Evolutionary conservation across 352 stramenopile species (phyloP).

Genomic region (Globisporangium perplexum): DNA sequence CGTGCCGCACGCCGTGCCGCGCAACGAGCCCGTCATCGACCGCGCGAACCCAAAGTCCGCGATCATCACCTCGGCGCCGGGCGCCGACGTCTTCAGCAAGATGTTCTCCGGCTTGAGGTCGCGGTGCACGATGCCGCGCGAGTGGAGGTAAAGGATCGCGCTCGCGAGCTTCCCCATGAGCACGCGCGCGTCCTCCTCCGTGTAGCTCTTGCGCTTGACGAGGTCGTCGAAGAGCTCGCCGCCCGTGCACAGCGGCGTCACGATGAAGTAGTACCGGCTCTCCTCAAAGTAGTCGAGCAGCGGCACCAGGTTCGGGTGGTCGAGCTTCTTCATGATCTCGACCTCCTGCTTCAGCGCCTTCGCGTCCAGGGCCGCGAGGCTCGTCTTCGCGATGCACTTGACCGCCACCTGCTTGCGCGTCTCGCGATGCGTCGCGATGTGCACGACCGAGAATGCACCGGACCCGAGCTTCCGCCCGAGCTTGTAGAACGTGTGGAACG

Average conservation of each 20-base stretch:
- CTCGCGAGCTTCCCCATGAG: slow-evolving; percentile 89
- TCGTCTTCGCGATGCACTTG: slow-evolving; percentile 71
- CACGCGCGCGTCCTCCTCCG: slow-evolving; percentile 91
- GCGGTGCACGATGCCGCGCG: slow-evolving; percentile 85
- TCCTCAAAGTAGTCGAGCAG: slow-evolving; percentile 76
- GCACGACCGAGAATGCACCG: slow-evolving; percentile 86
- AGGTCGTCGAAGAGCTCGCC: slow-evolving; percentile 96
- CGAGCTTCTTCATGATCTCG: slow-evolving; percentile 59
- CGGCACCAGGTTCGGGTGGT: slow-evolving; percentile 72
- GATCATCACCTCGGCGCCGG: slow-evolving; percentile 76
- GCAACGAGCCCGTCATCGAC: slow-evolving; percentile 43
- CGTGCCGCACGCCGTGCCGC: slow-evolving; percentile 73
- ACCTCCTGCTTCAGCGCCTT: slow-evolving; percentile 64
- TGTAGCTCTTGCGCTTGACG: slow-evolving; percentile 93
- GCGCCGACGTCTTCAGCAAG: slow-evolving; percentile 71
- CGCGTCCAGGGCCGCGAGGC: slow-evolving; percentile 42
- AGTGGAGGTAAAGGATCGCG: slow-evolving; percentile 92
- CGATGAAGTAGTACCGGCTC: slow-evolving; percentile 70
- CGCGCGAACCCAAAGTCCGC: slow-evolving; percentile 89
- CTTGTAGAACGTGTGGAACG: slow-evolving; percentile 75
- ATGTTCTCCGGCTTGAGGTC: slow-evolving; percentile 91
- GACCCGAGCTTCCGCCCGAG: slow-evolving; percentile 82
- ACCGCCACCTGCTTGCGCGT: slow-evolving; percentile 73
- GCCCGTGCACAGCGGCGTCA: slow-evolving; percentile 70
- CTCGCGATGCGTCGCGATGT: slow-evolving; percentile 68